A percentile compares a stretch with the other conserved stretches of the same genome.
phyloP scores from a whole-genome alignment of 2,329 filamentous ascomycete genomes.

The Monilinia aucupariae region DNA sequence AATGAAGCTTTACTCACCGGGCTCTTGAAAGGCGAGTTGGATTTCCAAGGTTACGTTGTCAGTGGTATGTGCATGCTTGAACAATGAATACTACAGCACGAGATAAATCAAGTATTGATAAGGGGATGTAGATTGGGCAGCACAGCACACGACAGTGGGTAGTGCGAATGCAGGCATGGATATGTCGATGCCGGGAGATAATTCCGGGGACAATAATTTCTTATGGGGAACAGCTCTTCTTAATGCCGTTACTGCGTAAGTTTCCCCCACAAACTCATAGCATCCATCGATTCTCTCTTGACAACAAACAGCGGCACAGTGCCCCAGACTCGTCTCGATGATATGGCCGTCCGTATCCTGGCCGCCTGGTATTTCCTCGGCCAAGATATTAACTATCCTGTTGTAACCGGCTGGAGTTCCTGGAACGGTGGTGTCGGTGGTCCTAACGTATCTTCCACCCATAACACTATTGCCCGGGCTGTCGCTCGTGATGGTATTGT shows the following conservation, averaged over 20 bases:
- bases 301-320: slow-evolving; percentile 47
- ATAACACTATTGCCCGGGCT: slow-evolving; percentile 57
- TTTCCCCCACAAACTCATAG: background rate
- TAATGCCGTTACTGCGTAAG: slow-evolving; percentile 43
- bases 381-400: slow-evolving; percentile 45
- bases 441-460: slow-evolving; percentile 50
- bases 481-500: slow-evolving; percentile 54
- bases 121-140: slow-evolving; percentile 59
- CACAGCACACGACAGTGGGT: slow-evolving; percentile 65
- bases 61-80: slow-evolving; percentile 36
- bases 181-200: slow-evolving; percentile 74
- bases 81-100: slow-evolving; percentile 33
- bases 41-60: slow-evolving; percentile 67
- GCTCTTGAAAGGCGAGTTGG: slow-evolving; percentile 64
- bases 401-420: slow-evolving; percentile 45
- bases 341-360: slow-evolving; percentile 61
- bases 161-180: slow-evolving; percentile 63
- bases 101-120: background rate
- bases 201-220: slow-evolving; percentile 46
- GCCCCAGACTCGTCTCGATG: slow-evolving; percentile 55
- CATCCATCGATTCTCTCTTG: slow-evolving; percentile 2
- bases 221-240: slow-evolving; percentile 52
- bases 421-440: slow-evolving; percentile 30
- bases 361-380: slow-evolving; percentile 55
- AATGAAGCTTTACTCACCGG: slow-evolving; percentile 56